Base-by-base conservation (phyloP, 257 asterid genomes). In the Solanum tarapatanum region DNA sequence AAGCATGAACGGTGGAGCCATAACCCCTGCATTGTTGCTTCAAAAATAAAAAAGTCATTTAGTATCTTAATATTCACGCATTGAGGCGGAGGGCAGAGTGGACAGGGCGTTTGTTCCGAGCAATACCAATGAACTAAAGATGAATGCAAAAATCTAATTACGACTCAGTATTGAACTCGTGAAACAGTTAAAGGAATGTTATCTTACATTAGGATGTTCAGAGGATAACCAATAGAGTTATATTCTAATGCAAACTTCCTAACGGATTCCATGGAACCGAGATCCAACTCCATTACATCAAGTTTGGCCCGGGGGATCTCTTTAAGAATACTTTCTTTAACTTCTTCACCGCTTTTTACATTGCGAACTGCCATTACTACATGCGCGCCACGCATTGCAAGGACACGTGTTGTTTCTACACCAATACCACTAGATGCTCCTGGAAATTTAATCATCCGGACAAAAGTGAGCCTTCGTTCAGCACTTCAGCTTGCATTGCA, bases 371-470 rank as follows among this genome's bases (percentile, higher is more conserved):
- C 96, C 94, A 94, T 92, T n/a, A 91, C 86, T 69, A 94, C 96
- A 90, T 90, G 96, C 24, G 88, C 93, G 12, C 98, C 94, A 26
- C 91, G 89, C 88, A 86, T 80, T 2, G 90, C 93, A 72, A 93
- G 92, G 82, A 93, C 93, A 82, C 93, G 91, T 0, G 95, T n/a
- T 0, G 94, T 91, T 90, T 93, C 96, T 45, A 86, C 87, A 41
- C 96, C 97, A 64, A 94, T 93, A 48, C 95, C 96, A 88, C 98
- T 93, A 24, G 97, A 94, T 35, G 97, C 97, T 86, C 97, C 98
- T 93, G 95, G 87, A 87, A 91, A 28, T 35, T 6, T 37, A 86
- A 60, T 83, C 10, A 75, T 43, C 51, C 51, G 41, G 70, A 16
- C 30, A 41, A 32, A 36, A 41, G 33, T 88, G 11, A 32, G 82